Evolutionary conservation across 2,329 filamentous ascomycete species (phyloP), one percentile per base, ranked within the genome.

Genomic region (Pseudogymnoascus sp.): DNA sequence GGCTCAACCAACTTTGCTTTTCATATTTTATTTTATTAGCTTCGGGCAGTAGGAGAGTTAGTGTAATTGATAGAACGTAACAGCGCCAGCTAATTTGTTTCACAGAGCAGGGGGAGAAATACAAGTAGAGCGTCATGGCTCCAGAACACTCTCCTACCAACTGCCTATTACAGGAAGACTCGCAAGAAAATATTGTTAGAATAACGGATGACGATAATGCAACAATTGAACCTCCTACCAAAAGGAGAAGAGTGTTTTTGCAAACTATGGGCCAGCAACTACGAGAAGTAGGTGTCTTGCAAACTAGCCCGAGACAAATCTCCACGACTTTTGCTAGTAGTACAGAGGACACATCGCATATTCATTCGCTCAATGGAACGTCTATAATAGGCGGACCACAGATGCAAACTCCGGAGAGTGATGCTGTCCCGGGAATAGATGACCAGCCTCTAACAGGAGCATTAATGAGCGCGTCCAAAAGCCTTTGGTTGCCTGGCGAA

Each of bases 221-320:
- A 4, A 36, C 44, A 13, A 41, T 27, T 13, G 55, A 60, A 25
- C 61, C 61, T 60, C 58, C 61, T 27, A 15, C 61, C 2, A 62
- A 62, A 39, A 60, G 51, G 27, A 59, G 61, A 25, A 42, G 61
- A 5, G 38, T 60, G 2, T 62, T 62, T 48, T 41, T 62, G 12
- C 61, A 62, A 31, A 62, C 61, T 17, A 62, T 62, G 61, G 61
- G 61, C 25, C 61, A 62, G 55, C 61, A 62, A 29, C 55, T 62
- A 7, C 61, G 61, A 15, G 61, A 60, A 9, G 48, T 62, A 10
- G 33, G 35, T 8, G 42, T 15, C 15, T 39, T 58, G 31, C 31
- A 36, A 48, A 48, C 58, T 25, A 42, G 29, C 12, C 51, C 61
- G 7, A 21, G 55, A 59, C 51, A 62, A 21, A 12, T 39, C 36